Percentiles rank a stretch among this genome's conserved stretches.
Conservation (phyloP, 2,329 filamentous ascomycete genomes). For the Monilinia aucupariae region DNA sequence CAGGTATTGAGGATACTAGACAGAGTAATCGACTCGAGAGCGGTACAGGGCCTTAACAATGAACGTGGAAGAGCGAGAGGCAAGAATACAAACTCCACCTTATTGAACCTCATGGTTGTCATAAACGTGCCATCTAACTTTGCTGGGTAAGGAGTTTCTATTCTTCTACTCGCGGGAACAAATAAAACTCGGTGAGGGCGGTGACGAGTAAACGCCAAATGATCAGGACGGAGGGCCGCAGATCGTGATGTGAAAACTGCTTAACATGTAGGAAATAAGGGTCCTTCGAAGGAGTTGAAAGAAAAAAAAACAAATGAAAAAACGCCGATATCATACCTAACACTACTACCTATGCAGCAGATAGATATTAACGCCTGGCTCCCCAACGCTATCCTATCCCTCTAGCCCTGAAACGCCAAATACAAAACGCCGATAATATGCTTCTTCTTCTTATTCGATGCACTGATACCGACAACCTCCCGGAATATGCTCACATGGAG, state of each 20-base stretch:
- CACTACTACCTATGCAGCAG: neutral
- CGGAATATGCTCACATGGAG: neutral
- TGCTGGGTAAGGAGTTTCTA: too few species aligned
- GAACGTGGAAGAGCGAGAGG: too few species aligned
- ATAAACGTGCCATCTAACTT: too few species aligned
- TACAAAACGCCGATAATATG: slow-evolving; percentile 5
- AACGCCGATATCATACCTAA: neutral
- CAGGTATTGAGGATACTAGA: too few species aligned
- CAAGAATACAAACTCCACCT: too few species aligned
- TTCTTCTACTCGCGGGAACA: too few species aligned
- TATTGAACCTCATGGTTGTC: too few species aligned
- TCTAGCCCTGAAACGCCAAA: neutral
- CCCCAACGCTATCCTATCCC: neutral
- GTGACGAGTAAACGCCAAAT: neutral
- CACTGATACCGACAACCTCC: neutral
- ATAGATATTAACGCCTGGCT: neutral
- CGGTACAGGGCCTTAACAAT: too few species aligned
- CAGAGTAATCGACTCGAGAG: too few species aligned
- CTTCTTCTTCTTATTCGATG: neutral
- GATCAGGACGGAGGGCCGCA: neutral
- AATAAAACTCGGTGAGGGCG: too few species aligned
- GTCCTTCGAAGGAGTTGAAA: neutral
- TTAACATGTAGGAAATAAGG: neutral
- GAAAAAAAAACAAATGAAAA: neutral
- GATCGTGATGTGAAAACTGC: neutral